Percentiles rank a stretch among this genome's conserved stretches.
Evolutionary conservation across 2,329 filamentous ascomycete genomes (phyloP).

Genomic region (Aspergillus hortae): DNA sequence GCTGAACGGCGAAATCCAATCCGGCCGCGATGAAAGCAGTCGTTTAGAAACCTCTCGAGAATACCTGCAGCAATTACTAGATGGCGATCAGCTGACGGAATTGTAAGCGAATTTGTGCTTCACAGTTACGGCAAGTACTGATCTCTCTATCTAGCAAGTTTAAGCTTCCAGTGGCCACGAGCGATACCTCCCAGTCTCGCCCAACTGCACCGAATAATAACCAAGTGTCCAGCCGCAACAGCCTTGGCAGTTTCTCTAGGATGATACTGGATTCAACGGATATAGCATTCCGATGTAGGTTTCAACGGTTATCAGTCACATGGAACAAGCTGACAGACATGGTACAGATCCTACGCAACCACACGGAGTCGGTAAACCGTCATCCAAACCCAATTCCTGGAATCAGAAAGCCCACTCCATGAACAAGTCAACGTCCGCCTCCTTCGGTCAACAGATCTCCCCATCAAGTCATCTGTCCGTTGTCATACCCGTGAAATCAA

Average conservation of each 20-base stretch:
- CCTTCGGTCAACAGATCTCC: constrained; percentile 19
- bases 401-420: constrained; percentile 19
- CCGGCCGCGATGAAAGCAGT: constrained; percentile 55
- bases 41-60: constrained; percentile 68
- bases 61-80: constrained; percentile 71
- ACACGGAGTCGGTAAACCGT: constrained; percentile 19
- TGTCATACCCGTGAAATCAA: constrained; percentile 46
- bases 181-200: constrained; percentile 18
- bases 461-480: constrained; percentile 41
- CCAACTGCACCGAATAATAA: constrained; percentile 18
- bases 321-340: constrained; percentile 10
- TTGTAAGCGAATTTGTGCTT: constrained; percentile 31
- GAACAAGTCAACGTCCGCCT: constrained; percentile 46
- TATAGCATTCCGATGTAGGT: constrained; percentile 43
- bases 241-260: constrained; percentile 52
- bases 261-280: constrained; percentile 51
- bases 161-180: constrained; percentile 31
- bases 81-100: constrained; percentile 58
- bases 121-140: constrained; percentile 9
- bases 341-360: constrained; percentile 32
- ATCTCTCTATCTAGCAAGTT: constrained; percentile 36
- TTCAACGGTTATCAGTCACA: neutral
- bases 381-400: constrained; percentile 20
- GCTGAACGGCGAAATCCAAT: constrained; percentile 67
- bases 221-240: constrained; percentile 21